Percentiles rank a stretch among this genome's conserved stretches.
Evolutionary conservation across 495 filamentous ascomycete species (phyloP).

Genomic region (Neurospora sp.): DNA sequence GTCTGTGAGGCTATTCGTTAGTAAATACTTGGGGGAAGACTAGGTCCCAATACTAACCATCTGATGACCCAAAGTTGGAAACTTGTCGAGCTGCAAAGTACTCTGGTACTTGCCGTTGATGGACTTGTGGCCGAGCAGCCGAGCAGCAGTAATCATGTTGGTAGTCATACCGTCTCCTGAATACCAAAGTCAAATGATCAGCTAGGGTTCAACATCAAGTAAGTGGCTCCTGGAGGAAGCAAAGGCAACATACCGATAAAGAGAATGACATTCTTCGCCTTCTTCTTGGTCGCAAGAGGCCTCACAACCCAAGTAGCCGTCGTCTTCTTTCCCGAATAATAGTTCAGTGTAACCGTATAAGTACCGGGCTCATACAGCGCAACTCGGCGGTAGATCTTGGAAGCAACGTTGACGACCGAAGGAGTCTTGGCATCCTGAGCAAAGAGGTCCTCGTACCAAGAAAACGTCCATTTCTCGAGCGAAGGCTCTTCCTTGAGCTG

Average conservation of each 20-base stretch:
- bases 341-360: slow-evolving; percentile 59
- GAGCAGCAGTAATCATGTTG: slow-evolving; percentile 65
- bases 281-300: slow-evolving; percentile 50
- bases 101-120: slow-evolving; percentile 67
- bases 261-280: slow-evolving; percentile 67
- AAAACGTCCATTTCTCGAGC: slow-evolving; percentile 62
- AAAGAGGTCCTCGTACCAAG: slow-evolving; percentile 66
- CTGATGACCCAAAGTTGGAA: slow-evolving; percentile 61
- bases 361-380: slow-evolving; percentile 60
- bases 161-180: slow-evolving; percentile 65
- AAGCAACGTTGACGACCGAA: slow-evolving; percentile 59
- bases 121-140: slow-evolving; percentile 61
- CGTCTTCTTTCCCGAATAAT: slow-evolving; percentile 55
- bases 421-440: slow-evolving; percentile 52
- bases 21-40: neutral
- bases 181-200: neutral
- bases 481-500: slow-evolving; percentile 35
- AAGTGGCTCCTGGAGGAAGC: neutral
- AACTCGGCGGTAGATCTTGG: slow-evolving; percentile 57
- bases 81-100: slow-evolving; percentile 57
- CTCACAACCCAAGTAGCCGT: slow-evolving; percentile 61
- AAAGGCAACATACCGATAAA: slow-evolving; percentile 46
- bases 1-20: slow-evolving; percentile 16
- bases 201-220: neutral
- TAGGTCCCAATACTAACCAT: slow-evolving; percentile 28